A percentile compares a stretch with the other conserved stretches of the same genome.
Conservation (phyloP, 208 protist species). For the Acanthamoeba triangularis region DNA sequence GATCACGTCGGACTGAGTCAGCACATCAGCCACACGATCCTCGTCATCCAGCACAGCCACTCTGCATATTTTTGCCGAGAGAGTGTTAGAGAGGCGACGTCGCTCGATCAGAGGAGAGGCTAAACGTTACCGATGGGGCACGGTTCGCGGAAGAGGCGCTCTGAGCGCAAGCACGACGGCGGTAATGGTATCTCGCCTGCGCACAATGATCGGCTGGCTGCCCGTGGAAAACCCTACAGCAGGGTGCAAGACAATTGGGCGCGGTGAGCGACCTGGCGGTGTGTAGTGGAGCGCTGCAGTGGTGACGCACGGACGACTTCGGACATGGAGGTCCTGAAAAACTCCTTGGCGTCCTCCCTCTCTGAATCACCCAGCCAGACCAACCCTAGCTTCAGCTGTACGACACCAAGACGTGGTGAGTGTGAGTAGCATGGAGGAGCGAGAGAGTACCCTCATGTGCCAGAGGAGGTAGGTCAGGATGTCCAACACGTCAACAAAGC, state of each 20-base stretch:
- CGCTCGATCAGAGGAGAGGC: background rate
- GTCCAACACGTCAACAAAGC: background rate
- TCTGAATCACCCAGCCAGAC: background rate
- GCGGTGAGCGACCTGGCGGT: no score
- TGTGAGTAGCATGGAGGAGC: background rate
- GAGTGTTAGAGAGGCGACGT: background rate
- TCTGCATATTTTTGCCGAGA: background rate
- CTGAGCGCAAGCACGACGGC: background rate
- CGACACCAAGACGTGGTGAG: background rate
- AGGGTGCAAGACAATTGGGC: background rate
- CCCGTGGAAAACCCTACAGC: background rate
- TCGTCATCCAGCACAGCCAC: constrained; percentile 31
- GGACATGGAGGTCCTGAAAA: background rate
- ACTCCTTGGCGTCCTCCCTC: constrained; percentile 43
- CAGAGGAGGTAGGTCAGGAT: constrained; percentile 10
- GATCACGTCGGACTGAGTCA: background rate
- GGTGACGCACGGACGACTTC: background rate
- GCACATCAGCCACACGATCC: constrained; percentile 7
- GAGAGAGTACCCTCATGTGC: background rate
- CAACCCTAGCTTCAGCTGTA: background rate
- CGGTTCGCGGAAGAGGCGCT: background rate
- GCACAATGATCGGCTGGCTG: constrained; percentile 17
- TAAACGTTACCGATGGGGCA: background rate
- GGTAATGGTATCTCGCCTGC: background rate
- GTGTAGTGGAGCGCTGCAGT: background rate